phyloP scores from a whole-genome alignment of 345 rosid species.

The Gossypium thurberi region DNA sequence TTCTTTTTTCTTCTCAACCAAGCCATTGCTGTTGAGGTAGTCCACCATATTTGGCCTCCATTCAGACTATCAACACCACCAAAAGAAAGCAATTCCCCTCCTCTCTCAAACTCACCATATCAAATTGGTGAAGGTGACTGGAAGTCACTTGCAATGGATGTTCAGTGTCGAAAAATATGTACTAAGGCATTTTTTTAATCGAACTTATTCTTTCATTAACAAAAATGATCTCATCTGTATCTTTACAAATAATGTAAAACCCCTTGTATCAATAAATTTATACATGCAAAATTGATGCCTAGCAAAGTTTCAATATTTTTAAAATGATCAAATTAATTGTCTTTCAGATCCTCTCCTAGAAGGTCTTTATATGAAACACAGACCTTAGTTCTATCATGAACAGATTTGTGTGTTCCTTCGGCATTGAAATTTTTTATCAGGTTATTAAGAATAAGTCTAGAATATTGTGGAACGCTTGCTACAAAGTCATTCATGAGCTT shows the following conservation, averaged over 20 bases:
- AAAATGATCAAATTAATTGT: constrained; percentile 8
- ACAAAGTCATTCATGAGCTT: constrained; percentile 24
- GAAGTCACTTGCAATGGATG: too few relatives aligned
- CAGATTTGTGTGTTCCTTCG: constrained; percentile 38
- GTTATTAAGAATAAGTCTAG: constrained; percentile 11
- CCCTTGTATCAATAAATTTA: neutral
- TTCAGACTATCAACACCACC: too few relatives aligned
- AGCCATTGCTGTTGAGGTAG: too few relatives aligned
- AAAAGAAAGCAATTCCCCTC: too few relatives aligned
- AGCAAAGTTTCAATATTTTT: neutral
- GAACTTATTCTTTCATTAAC: neutral
- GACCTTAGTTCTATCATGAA: constrained; percentile 71
- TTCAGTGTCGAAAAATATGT: too few relatives aligned
- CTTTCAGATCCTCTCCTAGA: neutral
- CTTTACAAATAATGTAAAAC: neutral
- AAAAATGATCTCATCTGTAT: neutral
- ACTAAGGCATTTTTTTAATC: neutral
- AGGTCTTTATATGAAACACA: constrained; percentile 75
- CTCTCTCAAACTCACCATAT: too few relatives aligned
- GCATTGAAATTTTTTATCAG: constrained; percentile 23
- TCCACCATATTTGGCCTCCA: too few relatives aligned
- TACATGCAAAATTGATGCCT: neutral
- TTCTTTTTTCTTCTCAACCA: too few relatives aligned
- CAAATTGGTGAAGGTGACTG: too few relatives aligned
- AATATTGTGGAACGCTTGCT: constrained; percentile 17